These are phyloP conservation scores for Scedosporium boydii DNA, from an alignment of 2,329 filamentous ascomycete species.

Conservation along the genomic window DNA sequence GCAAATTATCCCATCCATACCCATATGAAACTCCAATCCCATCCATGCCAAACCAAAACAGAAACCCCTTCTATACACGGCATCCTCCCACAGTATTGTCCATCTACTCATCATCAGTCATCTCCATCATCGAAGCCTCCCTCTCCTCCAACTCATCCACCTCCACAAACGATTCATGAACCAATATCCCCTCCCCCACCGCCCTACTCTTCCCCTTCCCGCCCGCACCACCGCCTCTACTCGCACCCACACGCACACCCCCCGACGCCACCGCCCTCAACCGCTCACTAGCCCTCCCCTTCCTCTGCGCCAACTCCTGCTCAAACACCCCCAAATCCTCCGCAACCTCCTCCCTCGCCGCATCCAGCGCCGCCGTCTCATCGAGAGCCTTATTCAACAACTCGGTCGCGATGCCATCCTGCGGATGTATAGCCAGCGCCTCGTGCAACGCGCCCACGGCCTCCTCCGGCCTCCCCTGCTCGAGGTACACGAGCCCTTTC, in stretches of 20 bases:
- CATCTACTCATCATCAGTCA: conserved; percentile 42
- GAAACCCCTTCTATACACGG: not conserved
- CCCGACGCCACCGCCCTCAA: not conserved
- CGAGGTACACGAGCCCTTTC: conserved; percentile 76
- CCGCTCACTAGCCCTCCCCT: conserved; percentile 30
- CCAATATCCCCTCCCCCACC: conserved; percentile 20
- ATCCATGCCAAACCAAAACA: too few relatives aligned
- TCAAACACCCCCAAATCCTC: conserved; percentile 43
- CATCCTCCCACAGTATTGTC: not conserved
- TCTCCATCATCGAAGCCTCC: conserved; percentile 42
- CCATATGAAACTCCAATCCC: too few relatives aligned
- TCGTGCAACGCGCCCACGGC: conserved; percentile 79
- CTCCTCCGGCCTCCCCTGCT: conserved; percentile 63
- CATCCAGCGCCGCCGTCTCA: conserved; percentile 42
- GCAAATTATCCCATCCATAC: too few relatives aligned
- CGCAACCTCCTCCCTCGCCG: conserved; percentile 34
- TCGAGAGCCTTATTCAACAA: conserved; percentile 63
- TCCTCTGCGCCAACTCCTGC: conserved; percentile 35
- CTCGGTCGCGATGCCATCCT: conserved; percentile 75
- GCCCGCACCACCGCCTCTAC: conserved; percentile 10
- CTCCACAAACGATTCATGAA: conserved; percentile 24
- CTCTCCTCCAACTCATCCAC: conserved; percentile 21
- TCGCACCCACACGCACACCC: not conserved
- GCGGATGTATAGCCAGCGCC: conserved; percentile 66
- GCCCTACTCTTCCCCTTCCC: conserved; percentile 37